phyloP scores from a whole-genome alignment of 768 basidiomycete genomes.

The Stropharia rugosoannulata region DNA sequence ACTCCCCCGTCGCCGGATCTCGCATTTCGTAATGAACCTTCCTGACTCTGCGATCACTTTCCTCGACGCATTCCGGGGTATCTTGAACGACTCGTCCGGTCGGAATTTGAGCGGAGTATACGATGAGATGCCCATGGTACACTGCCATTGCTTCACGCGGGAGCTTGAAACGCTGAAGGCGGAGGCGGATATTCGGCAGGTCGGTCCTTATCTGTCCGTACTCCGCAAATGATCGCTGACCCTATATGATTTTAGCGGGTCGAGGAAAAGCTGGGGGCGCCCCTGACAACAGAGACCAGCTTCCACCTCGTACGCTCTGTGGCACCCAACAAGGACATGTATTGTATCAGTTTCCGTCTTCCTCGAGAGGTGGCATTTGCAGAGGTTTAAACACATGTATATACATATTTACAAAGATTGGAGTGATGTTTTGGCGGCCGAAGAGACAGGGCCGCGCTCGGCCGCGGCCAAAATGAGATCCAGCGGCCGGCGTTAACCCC shows the following conservation, averaged over 20 bases:
- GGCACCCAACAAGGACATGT: slow-evolving; percentile 97
- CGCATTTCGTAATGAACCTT: slow-evolving; percentile 97
- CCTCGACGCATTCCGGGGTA: slow-evolving; percentile 83
- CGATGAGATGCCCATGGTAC: slow-evolving; percentile 82
- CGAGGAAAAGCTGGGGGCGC: slow-evolving; percentile 58
- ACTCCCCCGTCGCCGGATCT: slow-evolving; percentile 53
- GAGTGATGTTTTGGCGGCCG: not conserved
- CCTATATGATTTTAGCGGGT: slow-evolving; percentile 55
- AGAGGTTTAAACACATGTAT: not conserved
- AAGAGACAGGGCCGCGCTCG: not conserved
- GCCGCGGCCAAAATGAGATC: not conserved
- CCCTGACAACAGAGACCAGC: slow-evolving; percentile 46
- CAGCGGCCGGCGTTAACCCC: slow-evolving; percentile 28
- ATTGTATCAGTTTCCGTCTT: slow-evolving; percentile 83
- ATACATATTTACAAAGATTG: not conserved
- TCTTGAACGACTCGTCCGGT: slow-evolving; percentile 40
- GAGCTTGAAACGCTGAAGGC: slow-evolving; percentile 71
- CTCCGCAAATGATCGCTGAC: slow-evolving; percentile 14
- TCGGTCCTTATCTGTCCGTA: slow-evolving; percentile 25
- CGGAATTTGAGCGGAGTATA: slow-evolving; percentile 45
- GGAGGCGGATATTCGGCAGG: slow-evolving; percentile 77
- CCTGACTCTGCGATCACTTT: slow-evolving; percentile 91
- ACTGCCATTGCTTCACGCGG: slow-evolving; percentile 95
- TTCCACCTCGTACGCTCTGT: slow-evolving; percentile 88
- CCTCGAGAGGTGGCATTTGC: slow-evolving; percentile 37